Base-by-base conservation (phyloP, 768 basidiomycete species). In the Paxillus rubicundulus region DNA sequence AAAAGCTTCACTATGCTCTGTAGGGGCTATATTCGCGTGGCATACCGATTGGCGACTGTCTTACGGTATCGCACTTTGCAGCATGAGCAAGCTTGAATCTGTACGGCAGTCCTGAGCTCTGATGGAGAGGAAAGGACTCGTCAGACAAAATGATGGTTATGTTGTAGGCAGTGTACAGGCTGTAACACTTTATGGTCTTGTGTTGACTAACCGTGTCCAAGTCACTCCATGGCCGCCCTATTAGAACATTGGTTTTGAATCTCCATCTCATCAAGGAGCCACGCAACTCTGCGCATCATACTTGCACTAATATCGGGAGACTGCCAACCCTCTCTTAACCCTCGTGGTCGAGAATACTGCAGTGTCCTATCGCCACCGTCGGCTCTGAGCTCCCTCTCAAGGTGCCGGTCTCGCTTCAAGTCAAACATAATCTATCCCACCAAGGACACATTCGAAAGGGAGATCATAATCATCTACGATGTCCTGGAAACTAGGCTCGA, bases 401-500 rank as follows among this genome's bases (percentile, higher is more conserved):
- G n/a, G n/a, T n/a, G n/a, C n/a, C n/a, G n/a, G n/a, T n/a, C n/a
- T n/a, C n/a, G n/a, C n/a, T n/a, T n/a, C n/a, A n/a, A n/a, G n/a
- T n/a, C n/a, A n/a, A n/a, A n/a, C n/a, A n/a, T n/a, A n/a, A n/a
- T n/a, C n/a, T n/a, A n/a, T n/a, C n/a, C n/a, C n/a, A n/a, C n/a
- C n/a, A n/a, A n/a, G n/a, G n/a, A n/a, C n/a, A n/a, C n/a, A n/a
- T n/a, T n/a, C n/a, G n/a, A n/a, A n/a, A n/a, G n/a, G n/a, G n/a
- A n/a, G n/a, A n/a, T n/a, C n/a, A n/a, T n/a, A n/a, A n/a, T n/a
- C n/a, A n/a, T n/a, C n/a, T n/a, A 64, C 57, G 47, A 81, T 83
- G 80, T 84, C 82, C 55, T 84, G 82, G 79, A 84, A 82, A 71
- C 58, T 78, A 12, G 75, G 70, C 13, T 61, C 74, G 2, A 55